Conservation (phyloP, 2,329 filamentous ascomycete genomes). For the Allantophomopsis cytisporea region DNA sequence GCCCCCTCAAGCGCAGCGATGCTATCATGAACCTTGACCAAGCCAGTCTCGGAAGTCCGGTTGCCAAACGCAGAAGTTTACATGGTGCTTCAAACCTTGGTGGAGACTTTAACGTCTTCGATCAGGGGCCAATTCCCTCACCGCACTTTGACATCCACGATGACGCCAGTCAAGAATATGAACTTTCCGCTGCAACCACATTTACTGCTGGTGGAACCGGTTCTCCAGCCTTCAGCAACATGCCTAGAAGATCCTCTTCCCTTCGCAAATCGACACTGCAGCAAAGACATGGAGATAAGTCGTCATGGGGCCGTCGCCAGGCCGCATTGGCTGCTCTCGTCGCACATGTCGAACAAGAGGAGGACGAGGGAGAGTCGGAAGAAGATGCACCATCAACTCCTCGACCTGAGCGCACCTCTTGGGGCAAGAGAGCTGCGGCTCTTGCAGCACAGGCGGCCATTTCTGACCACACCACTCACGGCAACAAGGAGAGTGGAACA, state of each 20-base stretch:
- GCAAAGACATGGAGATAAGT: conserved; percentile 62
- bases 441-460: conserved; percentile 15
- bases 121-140: conserved; percentile 31
- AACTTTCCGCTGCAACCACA: conserved; percentile 26
- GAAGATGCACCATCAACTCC: not conserved
- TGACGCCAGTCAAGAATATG: conserved; percentile 36
- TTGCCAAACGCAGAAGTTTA: conserved; percentile 80
- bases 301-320: conserved; percentile 45
- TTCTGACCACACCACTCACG: no score
- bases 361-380: no score
- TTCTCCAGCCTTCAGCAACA: conserved; percentile 30
- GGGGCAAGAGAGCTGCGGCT: conserved; percentile 1
- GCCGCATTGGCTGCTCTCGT: conserved; percentile 37
- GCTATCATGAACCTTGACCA: conserved; percentile 80
- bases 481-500: conserved; percentile 10
- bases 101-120: conserved; percentile 61
- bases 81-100: conserved; percentile 57
- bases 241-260: conserved; percentile 60
- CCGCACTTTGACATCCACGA: conserved; percentile 37
- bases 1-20: conserved; percentile 86
- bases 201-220: conserved; percentile 10
- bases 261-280: conserved; percentile 79
- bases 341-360: conserved; percentile 11
- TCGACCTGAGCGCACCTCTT: not conserved
- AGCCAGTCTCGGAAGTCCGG: conserved; percentile 65